Percentiles rank a stretch among this genome's conserved stretches.
These are phyloP conservation scores for Fraxinus nigra DNA, from an alignment of 305 asterid genomes.

Conservation along the genomic window DNA sequence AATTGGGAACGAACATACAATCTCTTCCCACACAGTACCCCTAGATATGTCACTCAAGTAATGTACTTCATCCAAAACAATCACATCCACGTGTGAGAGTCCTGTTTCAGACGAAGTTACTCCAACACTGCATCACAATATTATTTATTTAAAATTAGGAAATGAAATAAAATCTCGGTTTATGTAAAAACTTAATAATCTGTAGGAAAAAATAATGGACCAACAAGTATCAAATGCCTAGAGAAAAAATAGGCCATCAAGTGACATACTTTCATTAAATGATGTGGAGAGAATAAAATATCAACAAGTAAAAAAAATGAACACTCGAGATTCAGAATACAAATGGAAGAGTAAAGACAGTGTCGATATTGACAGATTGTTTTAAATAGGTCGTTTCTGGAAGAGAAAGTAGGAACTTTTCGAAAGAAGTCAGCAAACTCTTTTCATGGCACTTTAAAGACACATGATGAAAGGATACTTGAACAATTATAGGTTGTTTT, in stretches of 20 bases:
- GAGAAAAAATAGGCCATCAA: neutral
- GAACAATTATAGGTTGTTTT: neutral
- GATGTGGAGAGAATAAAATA: neutral
- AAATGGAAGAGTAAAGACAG: neutral
- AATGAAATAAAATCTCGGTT: neutral
- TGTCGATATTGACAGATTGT: neutral
- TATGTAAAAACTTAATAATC: neutral
- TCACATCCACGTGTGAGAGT: constrained; percentile 88
- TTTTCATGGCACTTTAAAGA: neutral
- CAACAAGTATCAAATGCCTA: neutral
- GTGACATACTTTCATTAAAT: neutral
- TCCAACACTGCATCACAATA: constrained; percentile 70
- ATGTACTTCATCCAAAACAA: constrained; percentile 99
- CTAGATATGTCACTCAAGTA: constrained; percentile 95
- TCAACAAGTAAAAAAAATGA: neutral
- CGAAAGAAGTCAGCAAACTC: neutral
- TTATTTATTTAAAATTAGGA: constrained; percentile 13
- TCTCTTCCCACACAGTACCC: constrained; percentile 99
- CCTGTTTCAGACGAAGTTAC: constrained; percentile 74
- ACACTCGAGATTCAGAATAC: neutral
- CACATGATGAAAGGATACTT: neutral
- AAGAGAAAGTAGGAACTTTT: neutral
- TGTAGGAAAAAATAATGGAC: neutral
- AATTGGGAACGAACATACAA: constrained; percentile 58
- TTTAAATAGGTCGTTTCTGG: neutral